These are phyloP conservation scores for Neurospora sp. DNA, from an alignment of 495 filamentous ascomycete genomes.

Conservation along the genomic window DNA sequence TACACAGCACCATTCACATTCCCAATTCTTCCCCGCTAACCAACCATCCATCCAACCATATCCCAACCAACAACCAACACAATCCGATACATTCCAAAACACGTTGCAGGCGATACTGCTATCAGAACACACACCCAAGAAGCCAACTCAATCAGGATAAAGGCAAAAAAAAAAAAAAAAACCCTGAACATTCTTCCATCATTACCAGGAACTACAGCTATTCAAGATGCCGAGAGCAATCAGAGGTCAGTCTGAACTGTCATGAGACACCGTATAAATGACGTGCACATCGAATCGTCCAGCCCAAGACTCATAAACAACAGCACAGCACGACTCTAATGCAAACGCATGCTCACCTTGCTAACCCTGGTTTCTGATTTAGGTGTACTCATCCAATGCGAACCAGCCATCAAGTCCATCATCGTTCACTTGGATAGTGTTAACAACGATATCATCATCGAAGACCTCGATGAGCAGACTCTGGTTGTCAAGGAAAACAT, in stretches of 20 bases:
- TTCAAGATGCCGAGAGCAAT: background rate
- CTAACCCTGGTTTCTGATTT: background rate
- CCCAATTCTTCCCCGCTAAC: background rate
- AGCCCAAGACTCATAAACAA: background rate
- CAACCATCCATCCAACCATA: background rate
- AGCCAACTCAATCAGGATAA: background rate
- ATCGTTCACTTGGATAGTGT: slow-evolving; percentile 51
- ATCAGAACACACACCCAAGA: background rate
- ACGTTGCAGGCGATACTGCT: background rate
- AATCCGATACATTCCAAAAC: background rate
- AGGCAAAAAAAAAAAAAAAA: background rate
- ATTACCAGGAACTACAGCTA: background rate
- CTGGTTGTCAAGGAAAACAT: slow-evolving; percentile 67
- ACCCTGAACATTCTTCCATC: background rate
- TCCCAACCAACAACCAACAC: background rate
- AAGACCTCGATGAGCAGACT: slow-evolving; percentile 64
- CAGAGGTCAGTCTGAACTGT: background rate
- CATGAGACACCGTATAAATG: background rate
- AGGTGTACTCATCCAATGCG: slow-evolving; percentile 70
- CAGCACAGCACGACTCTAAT: background rate
- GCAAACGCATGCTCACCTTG: background rate
- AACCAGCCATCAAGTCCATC: slow-evolving; percentile 50
- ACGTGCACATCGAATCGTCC: background rate
- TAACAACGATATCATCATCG: slow-evolving; percentile 46
- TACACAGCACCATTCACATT: background rate